Conservation (phyloP, 805 yeast species). For the Saturnispora zaruensis region DNA sequence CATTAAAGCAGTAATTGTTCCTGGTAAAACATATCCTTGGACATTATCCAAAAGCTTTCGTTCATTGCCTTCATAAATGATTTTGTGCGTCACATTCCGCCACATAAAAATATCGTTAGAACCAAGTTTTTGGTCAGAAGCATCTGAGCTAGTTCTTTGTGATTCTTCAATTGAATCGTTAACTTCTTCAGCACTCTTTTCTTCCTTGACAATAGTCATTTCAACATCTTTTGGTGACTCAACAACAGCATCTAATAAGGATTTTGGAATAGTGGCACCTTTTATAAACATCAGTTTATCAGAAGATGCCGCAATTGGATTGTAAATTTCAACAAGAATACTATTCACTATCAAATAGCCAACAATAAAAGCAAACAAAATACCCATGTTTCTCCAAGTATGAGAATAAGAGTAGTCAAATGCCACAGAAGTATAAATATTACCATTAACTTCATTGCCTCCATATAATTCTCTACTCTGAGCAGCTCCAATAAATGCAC, state of each 20-base stretch:
- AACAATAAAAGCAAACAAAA: slow-evolving; percentile 34
- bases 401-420: slow-evolving; percentile 49
- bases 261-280: slow-evolving; percentile 22
- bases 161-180: slow-evolving; percentile 6
- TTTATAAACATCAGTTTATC: slow-evolving; percentile 28
- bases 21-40: slow-evolving; percentile 42
- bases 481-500: slow-evolving; percentile 45
- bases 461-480: slow-evolving; percentile 14
- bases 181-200: not conserved
- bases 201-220: slow-evolving; percentile 20
- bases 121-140: slow-evolving; percentile 24
- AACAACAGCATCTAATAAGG: slow-evolving; percentile 38
- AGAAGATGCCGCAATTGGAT: slow-evolving; percentile 25
- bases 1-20: slow-evolving; percentile 51
- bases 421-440: slow-evolving; percentile 34
- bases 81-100: slow-evolving; percentile 52
- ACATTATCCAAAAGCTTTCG: slow-evolving; percentile 36
- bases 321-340: slow-evolving; percentile 25
- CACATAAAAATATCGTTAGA: slow-evolving; percentile 48
- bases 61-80: slow-evolving; percentile 37
- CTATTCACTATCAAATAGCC: slow-evolving; percentile 31
- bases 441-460: slow-evolving; percentile 41
- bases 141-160: not conserved
- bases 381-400: slow-evolving; percentile 75
- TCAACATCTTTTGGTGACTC: slow-evolving; percentile 55